Evolutionary conservation across 2,329 filamentous ascomycete genomes (phyloP).

Genomic region (Fusarium tricinctum): DNA sequence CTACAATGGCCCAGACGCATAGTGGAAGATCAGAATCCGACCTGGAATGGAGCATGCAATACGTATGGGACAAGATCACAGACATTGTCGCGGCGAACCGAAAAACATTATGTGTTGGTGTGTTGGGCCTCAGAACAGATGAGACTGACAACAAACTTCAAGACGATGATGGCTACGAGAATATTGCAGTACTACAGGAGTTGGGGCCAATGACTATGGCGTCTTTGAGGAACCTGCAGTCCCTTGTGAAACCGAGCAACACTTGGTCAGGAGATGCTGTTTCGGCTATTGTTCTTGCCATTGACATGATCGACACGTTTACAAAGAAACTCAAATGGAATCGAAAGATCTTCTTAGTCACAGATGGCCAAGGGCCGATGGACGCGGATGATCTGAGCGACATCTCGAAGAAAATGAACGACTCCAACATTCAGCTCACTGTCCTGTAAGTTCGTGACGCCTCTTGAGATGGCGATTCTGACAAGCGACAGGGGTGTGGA

Average conservation of each 20-base stretch:
- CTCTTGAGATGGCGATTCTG: conserved; percentile 24
- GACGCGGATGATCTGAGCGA: conserved; percentile 78
- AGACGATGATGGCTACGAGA: conserved; percentile 79
- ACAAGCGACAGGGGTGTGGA: conserved; percentile 78
- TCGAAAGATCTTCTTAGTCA: conserved; percentile 85
- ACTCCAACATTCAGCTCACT: conserved; percentile 81
- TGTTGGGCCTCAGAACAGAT: conserved; percentile 87
- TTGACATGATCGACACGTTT: conserved; percentile 84
- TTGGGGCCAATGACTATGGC: conserved; percentile 73
- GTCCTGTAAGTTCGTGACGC: conserved; percentile 73
- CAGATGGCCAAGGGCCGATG: conserved; percentile 81
- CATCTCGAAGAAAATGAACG: conserved; percentile 80
- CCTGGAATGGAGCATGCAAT: conserved; percentile 89
- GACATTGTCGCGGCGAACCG: conserved; percentile 77
- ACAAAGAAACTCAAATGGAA: conserved; percentile 87
- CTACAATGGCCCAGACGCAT: conserved; percentile 82
- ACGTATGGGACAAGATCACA: conserved; percentile 91
- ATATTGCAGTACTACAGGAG: conserved; percentile 85
- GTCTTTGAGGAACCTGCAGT: conserved; percentile 75
- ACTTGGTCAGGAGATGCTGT: conserved; percentile 84
- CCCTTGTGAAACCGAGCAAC: conserved; percentile 74
- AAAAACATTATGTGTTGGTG: conserved; percentile 78
- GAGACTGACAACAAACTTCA: conserved; percentile 78
- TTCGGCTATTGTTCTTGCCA: conserved; percentile 87
- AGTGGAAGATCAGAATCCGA: conserved; percentile 82